Conservation (phyloP, 768 basidiomycete species). For the Strobilomyces dryophilus region DNA sequence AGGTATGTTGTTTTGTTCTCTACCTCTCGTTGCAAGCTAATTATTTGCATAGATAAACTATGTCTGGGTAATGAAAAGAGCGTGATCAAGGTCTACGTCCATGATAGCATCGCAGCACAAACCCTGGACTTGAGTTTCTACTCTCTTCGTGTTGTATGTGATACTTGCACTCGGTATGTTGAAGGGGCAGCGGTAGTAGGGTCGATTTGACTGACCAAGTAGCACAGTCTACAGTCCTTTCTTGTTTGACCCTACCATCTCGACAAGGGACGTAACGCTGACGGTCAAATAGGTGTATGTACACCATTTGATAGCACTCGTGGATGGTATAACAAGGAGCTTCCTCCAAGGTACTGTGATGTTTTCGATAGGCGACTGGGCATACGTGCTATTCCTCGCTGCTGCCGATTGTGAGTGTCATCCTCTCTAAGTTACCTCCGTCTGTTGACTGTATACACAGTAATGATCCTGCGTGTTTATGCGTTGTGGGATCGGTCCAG, state of each 20-base stretch:
- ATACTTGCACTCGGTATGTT: no score
- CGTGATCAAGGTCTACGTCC: no score
- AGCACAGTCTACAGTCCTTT: no score
- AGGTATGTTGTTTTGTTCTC: not conserved
- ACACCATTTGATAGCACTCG: not conserved
- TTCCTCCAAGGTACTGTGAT: conserved; percentile 4
- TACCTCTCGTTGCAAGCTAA: not conserved
- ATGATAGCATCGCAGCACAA: not conserved
- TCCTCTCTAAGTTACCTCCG: no score
- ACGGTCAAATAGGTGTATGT: conserved; percentile 8
- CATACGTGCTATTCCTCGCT: conserved; percentile 3
- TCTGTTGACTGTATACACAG: not conserved
- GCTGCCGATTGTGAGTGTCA: conserved; percentile 9
- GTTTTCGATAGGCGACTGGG: not conserved
- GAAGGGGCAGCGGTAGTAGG: no score
- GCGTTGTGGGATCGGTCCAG: conserved; percentile 12
- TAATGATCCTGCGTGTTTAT: conserved; percentile 15
- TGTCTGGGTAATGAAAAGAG: not conserved
- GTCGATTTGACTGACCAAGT: no score
- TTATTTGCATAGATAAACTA: not conserved
- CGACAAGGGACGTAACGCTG: not conserved
- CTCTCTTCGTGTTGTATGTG: conserved; percentile 5
- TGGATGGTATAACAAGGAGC: not conserved
- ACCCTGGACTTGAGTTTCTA: conserved; percentile 12
- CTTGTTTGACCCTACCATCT: not conserved